Evolutionary conservation across 192 early-diverging fungal genomes (phyloP), one percentile per base, ranked within the genome.

Genomic region (Hyaloraphidium curvatum): DNA sequence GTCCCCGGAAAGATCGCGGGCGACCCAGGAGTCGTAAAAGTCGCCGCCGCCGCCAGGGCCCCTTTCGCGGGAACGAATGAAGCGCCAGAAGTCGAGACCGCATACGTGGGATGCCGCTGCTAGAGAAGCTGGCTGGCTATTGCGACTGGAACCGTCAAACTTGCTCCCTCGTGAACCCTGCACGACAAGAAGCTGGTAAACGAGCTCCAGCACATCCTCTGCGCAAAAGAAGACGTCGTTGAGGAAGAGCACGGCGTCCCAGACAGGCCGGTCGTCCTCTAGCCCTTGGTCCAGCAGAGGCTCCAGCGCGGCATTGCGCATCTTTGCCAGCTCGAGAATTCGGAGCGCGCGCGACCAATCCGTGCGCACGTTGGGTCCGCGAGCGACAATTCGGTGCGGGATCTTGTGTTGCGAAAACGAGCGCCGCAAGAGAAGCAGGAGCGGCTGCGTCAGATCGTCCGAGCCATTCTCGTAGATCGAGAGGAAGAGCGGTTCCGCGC

Each of bases 21-120:
- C 52, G 0, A 71, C 69, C 69, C 69, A 71, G 1, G 64, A 68
- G 35, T 71, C 69, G 58, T 71, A 71, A 37, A 71, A 71, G 14
- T 43, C n/a, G n/a, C n/a, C n/a, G n/a, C n/a, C n/a, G n/a, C n/a
- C n/a, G n/a, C n/a, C n/a, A n/a, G n/a, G n/a, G n/a, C n/a, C n/a
- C n/a, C n/a, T n/a, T n/a, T n/a, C n/a, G n/a, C n/a, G n/a, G n/a
- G n/a, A n/a, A n/a, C n/a, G n/a, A n/a, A n/a, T n/a, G n/a, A n/a
- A n/a, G n/a, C n/a, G n/a, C n/a, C n/a, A n/a, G n/a, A n/a, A n/a
- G n/a, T n/a, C n/a, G n/a, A n/a, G n/a, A n/a, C n/a, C n/a, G n/a
- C n/a, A n/a, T n/a, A n/a, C n/a, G n/a, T n/a, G n/a, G n/a, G n/a
- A n/a, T n/a, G n/a, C n/a, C n/a, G n/a, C n/a, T n/a, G n/a, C n/a